Evolutionary conservation across 202 grass and related monocot species (phyloP).

Genomic region (Schoenoplectus tabernaemontani): DNA sequence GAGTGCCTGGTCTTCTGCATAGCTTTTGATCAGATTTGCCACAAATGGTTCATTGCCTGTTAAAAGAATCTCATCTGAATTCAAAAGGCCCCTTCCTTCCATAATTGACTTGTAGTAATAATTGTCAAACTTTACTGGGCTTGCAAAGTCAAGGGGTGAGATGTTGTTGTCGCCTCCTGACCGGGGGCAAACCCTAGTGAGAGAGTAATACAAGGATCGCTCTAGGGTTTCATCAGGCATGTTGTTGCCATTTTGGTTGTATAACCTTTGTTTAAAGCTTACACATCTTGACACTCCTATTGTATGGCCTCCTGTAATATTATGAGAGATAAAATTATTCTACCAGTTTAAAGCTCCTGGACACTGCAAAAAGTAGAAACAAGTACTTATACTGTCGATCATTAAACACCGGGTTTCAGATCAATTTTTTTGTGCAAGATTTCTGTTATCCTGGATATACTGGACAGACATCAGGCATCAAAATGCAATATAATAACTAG

Average conservation of each 20-base stretch:
- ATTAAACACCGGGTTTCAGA: neutral
- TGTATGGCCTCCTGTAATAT: constrained; percentile 61
- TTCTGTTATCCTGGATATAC: too few relatives aligned
- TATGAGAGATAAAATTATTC: neutral
- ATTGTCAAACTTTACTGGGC: constrained; percentile 55
- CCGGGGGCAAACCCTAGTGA: constrained; percentile 40
- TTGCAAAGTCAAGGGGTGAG: constrained; percentile 39
- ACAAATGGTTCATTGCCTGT: constrained; percentile 50
- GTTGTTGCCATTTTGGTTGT: constrained; percentile 56
- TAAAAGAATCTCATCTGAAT: constrained; percentile 63
- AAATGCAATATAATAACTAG: neutral
- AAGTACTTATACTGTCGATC: neutral
- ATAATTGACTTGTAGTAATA: constrained; percentile 68
- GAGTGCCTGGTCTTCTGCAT: constrained; percentile 48
- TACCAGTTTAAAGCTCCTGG: neutral
- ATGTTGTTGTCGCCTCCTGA: constrained; percentile 51
- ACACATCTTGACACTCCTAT: constrained; percentile 66
- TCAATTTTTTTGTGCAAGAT: neutral
- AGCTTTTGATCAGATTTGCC: constrained; percentile 43
- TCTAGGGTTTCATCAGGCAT: constrained; percentile 49
- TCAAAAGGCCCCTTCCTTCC: constrained; percentile 51
- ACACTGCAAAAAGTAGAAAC: constrained; percentile 4
- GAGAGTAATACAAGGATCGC: constrained; percentile 37
- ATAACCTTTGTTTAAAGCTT: constrained; percentile 69
- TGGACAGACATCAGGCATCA: neutral